A percentile compares a stretch with the other conserved stretches of the same genome.
phyloP scores from a whole-genome alignment of 1,139 yeast genomes.

The Diutina pseudorugosa region DNA sequence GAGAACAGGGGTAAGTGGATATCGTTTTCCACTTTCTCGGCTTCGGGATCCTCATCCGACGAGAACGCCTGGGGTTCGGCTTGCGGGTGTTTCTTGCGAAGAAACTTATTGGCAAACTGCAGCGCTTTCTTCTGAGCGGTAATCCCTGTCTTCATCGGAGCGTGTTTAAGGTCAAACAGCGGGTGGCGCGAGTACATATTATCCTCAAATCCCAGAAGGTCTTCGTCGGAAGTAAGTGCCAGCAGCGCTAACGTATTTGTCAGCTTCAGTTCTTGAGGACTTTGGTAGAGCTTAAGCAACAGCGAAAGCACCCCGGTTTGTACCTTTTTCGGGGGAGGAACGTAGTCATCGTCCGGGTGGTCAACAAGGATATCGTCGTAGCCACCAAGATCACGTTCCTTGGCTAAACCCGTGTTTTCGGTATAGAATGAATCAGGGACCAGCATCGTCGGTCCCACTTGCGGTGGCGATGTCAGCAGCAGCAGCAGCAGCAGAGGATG shows the following conservation, averaged over 20 bases:
- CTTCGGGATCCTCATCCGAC: neutral
- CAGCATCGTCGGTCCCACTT: conserved; percentile 19
- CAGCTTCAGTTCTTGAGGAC: conserved; percentile 14
- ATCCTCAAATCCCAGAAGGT: neutral
- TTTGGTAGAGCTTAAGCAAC: conserved; percentile 53
- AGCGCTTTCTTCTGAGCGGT: neutral
- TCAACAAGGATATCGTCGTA: conserved; percentile 18
- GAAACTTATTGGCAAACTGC: neutral
- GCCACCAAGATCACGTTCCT: conserved; percentile 12
- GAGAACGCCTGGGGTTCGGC: neutral
- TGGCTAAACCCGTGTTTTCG: conserved; percentile 10
- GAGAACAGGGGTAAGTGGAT: conserved; percentile 28
- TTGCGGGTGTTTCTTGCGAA: neutral
- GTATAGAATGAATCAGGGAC: neutral
- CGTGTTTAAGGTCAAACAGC: neutral
- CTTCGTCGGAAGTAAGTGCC: neutral
- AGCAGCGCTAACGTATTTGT: neutral
- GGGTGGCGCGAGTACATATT: neutral
- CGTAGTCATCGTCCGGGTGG: conserved; percentile 20
- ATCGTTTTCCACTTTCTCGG: conserved; percentile 5
- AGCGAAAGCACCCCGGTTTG: conserved; percentile 80
- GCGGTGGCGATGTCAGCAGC: conserved; percentile 35
- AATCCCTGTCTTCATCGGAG: neutral
- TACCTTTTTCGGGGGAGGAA: conserved; percentile 63
- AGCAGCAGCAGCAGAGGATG: neutral